These are phyloP conservation scores for Alternaria sp. DNA, from an alignment of 2,329 filamentous ascomycete species.

Conservation along the genomic window DNA sequence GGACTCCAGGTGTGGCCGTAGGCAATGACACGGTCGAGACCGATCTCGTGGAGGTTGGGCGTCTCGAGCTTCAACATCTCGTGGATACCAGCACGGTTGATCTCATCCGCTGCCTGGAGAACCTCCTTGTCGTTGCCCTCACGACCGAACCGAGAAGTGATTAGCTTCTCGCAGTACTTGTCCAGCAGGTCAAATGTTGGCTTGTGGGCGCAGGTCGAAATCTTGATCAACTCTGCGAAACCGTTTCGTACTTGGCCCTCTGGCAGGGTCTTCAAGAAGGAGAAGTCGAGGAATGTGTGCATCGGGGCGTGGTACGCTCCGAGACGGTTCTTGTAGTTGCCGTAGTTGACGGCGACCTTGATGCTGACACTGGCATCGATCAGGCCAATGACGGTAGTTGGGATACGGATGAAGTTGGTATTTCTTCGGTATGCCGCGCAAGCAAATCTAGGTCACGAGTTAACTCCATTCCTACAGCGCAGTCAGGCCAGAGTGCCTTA, in stretches of 20 bases:
- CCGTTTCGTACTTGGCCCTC: slow-evolving; percentile 73
- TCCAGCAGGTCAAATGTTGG: slow-evolving; percentile 72
- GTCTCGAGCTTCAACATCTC: slow-evolving; percentile 78
- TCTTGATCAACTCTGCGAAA: slow-evolving; percentile 78
- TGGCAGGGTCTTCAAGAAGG: slow-evolving; percentile 72
- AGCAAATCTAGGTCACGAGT: slow-evolving; percentile 51
- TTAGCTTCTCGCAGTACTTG: slow-evolving; percentile 71
- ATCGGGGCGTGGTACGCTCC: slow-evolving; percentile 75
- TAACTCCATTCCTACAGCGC: slow-evolving; percentile 25
- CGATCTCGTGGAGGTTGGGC: slow-evolving; percentile 75
- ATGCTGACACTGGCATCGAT: slow-evolving; percentile 79
- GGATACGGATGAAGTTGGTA: slow-evolving; percentile 76
- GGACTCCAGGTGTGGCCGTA: slow-evolving; percentile 79
- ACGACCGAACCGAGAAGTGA: slow-evolving; percentile 69
- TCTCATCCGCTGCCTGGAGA: slow-evolving; percentile 66
- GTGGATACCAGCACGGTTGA: slow-evolving; percentile 72
- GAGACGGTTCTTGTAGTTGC: slow-evolving; percentile 76
- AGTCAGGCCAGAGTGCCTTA: slow-evolving; percentile 58
- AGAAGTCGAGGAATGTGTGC: slow-evolving; percentile 76
- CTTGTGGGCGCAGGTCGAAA: slow-evolving; percentile 72
- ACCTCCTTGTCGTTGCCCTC: slow-evolving; percentile 65
- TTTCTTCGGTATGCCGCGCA: slow-evolving; percentile 74
- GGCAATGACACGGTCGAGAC: slow-evolving; percentile 73
- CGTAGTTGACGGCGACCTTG: slow-evolving; percentile 80
- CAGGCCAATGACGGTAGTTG: slow-evolving; percentile 76